Base-by-base conservation (phyloP, 2,329 filamentous ascomycete genomes). In the Alternaria angustiovoidea region DNA sequence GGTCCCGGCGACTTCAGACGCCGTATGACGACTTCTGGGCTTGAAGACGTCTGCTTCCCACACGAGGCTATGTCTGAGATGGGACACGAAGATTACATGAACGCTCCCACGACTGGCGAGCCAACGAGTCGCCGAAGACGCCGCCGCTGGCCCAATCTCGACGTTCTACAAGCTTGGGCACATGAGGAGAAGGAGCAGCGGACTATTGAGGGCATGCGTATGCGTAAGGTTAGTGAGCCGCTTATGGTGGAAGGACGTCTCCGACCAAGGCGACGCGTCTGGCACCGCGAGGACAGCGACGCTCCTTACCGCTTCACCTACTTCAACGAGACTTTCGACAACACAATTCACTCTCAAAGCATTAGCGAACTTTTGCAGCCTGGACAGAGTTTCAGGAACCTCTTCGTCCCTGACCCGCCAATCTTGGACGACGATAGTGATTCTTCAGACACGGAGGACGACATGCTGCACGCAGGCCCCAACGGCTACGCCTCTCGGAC, bases 251-350 rank as follows among this genome's bases (percentile, higher is more conserved):
- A 94, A 61, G 95, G 95, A 0, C 88, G 95, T 54, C 81, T 99
- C 44, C 89, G 95, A 5, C 93, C 94, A 12, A 88, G 92, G 39
- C 82, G 80, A 69, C 89, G 91, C 68, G 87, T 87, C 14, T 99
- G 94, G 94, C 94, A 93, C 76, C 87, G 91, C 39, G 89, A 92
- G 54, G 92, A 95, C 65, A 94, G 97, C 62, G 94, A 97, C 66
- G 88, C 90, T 0, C 95, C 95, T 0, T 98, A 96, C 77, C 88
- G 95, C 26, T 99, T 97, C 77, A 98, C 95, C 0, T 99, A 99
- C 78, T 99, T 99, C 84, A 98, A 98, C 78, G 95, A 98, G 75
- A 93, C 97, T 64, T 93, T 98, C 57, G 91, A 93, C 71, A 96
- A 92, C 77, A 99, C 95, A 0, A 96, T 99, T 63, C 95, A 99